Evolutionary conservation across 805 yeast species (phyloP).

Genomic region (Ogataea pilisensis): DNA sequence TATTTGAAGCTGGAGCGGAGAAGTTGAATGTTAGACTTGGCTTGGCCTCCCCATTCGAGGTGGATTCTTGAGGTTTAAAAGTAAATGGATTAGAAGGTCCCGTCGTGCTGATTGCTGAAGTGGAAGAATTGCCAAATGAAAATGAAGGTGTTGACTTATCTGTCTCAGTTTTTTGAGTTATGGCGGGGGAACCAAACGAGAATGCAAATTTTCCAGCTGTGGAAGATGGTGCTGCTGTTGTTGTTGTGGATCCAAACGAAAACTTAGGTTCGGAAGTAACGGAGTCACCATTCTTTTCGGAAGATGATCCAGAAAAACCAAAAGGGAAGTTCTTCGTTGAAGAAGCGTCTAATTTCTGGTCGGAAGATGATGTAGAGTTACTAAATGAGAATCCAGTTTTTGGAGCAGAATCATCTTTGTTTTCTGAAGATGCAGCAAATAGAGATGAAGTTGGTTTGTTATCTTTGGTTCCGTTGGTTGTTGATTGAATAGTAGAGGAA

Average conservation of each 20-base stretch:
- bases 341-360: background rate
- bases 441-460: too few species aligned
- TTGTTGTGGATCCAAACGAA: constrained; percentile 18
- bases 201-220: constrained; percentile 4
- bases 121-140: constrained; percentile 16
- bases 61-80: background rate
- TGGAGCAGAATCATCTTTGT: too few species aligned
- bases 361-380: background rate
- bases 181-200: constrained; percentile 7
- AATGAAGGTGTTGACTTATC: constrained; percentile 7
- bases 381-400: constrained; percentile 17
- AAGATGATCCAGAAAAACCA: constrained; percentile 1
- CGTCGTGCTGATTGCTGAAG: too few species aligned
- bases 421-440: too few species aligned
- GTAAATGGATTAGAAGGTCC: too few species aligned
- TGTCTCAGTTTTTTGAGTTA: background rate
- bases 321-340: background rate
- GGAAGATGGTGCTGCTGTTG: background rate
- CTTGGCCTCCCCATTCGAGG: constrained; percentile 4
- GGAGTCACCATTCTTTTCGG: background rate
- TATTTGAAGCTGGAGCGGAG: constrained; percentile 1
- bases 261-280: constrained; percentile 7
- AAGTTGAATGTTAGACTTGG: constrained; percentile 10
- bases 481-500: too few species aligned
- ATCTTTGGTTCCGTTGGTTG: too few species aligned